phyloP scores from a whole-genome alignment of 2,329 filamentous ascomycete genomes.

The Fonsecaea erecta region DNA sequence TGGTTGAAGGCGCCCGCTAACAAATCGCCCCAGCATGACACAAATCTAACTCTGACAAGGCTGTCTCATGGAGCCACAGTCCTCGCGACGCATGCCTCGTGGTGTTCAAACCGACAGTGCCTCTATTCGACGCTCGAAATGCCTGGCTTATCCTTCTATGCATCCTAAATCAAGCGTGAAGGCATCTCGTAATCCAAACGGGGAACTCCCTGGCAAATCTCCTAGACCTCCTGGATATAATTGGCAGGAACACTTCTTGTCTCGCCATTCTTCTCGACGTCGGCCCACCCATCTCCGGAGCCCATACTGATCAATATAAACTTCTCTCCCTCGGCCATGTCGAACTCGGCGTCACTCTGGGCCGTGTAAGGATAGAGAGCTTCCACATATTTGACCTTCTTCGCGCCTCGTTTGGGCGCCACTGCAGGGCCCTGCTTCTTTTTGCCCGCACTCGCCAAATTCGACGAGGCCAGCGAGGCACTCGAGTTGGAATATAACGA shows the following conservation, averaged over 20 bases:
- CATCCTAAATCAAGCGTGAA: neutral
- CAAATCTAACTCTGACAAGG: neutral
- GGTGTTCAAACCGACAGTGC: neutral
- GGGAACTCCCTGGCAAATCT: neutral
- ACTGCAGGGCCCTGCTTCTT: slow-evolving; percentile 94
- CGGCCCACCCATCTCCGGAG: slow-evolving; percentile 91
- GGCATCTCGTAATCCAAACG: neutral
- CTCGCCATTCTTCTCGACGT: slow-evolving; percentile 88
- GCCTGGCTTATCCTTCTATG: neutral
- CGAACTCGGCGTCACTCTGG: slow-evolving; percentile 83
- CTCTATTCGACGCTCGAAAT: neutral
- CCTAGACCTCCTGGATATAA: slow-evolving; percentile 75
- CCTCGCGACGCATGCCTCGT: neutral
- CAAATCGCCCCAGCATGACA: neutral
- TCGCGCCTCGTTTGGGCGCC: slow-evolving; percentile 85
- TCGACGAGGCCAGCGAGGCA: slow-evolving; percentile 65
- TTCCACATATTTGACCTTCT: slow-evolving; percentile 92
- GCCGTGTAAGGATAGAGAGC: slow-evolving; percentile 91
- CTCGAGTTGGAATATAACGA: slow-evolving; percentile 80
- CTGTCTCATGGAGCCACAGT: no score
- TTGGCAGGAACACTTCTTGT: slow-evolving; percentile 85
- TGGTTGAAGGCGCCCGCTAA: neutral
- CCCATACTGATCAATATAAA: slow-evolving; percentile 90
- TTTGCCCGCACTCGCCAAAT: slow-evolving; percentile 42
- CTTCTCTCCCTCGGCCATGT: slow-evolving; percentile 85